Evolutionary conservation across 352 stramenopile genomes (phyloP), one percentile per base, ranked within the genome.

Genomic region (Blastocystis sp.): DNA sequence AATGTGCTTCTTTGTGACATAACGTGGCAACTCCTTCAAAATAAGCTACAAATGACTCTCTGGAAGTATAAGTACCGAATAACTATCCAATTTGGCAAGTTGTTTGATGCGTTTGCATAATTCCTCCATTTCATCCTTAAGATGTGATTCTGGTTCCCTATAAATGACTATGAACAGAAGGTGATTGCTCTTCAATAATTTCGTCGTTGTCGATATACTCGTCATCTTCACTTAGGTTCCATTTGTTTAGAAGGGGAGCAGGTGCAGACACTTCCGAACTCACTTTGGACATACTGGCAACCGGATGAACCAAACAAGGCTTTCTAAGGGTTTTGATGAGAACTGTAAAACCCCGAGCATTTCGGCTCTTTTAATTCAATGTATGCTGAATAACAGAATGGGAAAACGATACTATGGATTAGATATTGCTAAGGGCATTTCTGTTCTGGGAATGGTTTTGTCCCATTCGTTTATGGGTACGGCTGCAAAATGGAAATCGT

Each of bases 221-320:
- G n/a, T 83, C 71, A 46, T 83, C 51, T 43, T 83, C 71, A 66
- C 51, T 66, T 42, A 83, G 42, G 49, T 83, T 43, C 71, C 71
- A 83, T 67, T 35, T 51, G 24, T 39, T 63, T 21, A 63, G 49
- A 14, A 27, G 19, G 6, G 49, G 29, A 66, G 51, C 19, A 65
- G 71, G 6, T 83, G 29, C 35, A 37, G 9, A 32, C 46, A 63
- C 51, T 49, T 83, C 71, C 12, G 29, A 19, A 51, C n/a, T 83
- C 42, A 65, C 51, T 66, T 19, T 39, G 61, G 21, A 73, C 42
- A 39, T 24, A 73, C 43, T 12, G 24, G 39, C 27, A 35, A 73
- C 21, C 3, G 27, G 12, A 61, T 32, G 54, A 14, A 43, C 59
- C 43, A 56, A 9, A 58, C 24, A n/a, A 63, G n/a, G n/a, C 7